A percentile compares a stretch with the other conserved stretches of the same genome.
Conservation (phyloP, 192 early-diverging fungal genomes). For the Coemansia sp. region DNA sequence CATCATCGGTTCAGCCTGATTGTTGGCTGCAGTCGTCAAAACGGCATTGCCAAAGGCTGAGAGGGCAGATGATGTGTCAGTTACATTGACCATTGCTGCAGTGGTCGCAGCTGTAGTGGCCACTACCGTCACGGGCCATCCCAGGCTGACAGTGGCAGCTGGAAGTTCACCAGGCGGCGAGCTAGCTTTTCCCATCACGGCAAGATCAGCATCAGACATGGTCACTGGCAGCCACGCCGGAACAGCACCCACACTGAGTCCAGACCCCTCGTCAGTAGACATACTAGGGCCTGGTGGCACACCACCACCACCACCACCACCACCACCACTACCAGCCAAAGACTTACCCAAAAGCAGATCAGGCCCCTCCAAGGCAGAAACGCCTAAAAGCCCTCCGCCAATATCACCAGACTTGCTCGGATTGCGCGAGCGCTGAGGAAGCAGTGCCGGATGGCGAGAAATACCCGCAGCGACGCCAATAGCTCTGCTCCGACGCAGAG, state of each 20-base stretch:
- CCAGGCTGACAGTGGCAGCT: slow-evolving; percentile 21
- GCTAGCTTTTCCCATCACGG: neutral
- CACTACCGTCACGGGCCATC: slow-evolving; percentile 34
- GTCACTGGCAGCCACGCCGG: slow-evolving; percentile 35
- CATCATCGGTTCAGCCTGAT: slow-evolving; percentile 4
- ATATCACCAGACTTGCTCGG: slow-evolving; percentile 13
- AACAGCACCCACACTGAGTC: slow-evolving; percentile 31
- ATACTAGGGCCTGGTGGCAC: slow-evolving; percentile 36
- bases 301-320: no score
- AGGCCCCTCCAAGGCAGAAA: neutral
- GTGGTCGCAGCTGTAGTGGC: slow-evolving; percentile 8
- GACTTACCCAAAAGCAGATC: neutral
- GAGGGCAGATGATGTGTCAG: neutral
- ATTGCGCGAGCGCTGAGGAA: slow-evolving; percentile 24
- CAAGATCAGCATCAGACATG: neutral
- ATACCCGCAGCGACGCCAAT: slow-evolving; percentile 49
- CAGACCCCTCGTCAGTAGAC: slow-evolving; percentile 25
- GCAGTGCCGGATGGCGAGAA: slow-evolving; percentile 37
- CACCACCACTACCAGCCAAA: no score
- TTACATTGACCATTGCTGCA: neutral
- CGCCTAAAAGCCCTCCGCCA: neutral
- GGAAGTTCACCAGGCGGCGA: neutral
- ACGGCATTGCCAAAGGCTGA: neutral
- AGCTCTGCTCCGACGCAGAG: slow-evolving; percentile 39
- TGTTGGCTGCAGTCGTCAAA: neutral